These are phyloP conservation scores for Chaetomium sp. DNA, from an alignment of 2,329 filamentous ascomycete genomes.

Conservation along the genomic window DNA sequence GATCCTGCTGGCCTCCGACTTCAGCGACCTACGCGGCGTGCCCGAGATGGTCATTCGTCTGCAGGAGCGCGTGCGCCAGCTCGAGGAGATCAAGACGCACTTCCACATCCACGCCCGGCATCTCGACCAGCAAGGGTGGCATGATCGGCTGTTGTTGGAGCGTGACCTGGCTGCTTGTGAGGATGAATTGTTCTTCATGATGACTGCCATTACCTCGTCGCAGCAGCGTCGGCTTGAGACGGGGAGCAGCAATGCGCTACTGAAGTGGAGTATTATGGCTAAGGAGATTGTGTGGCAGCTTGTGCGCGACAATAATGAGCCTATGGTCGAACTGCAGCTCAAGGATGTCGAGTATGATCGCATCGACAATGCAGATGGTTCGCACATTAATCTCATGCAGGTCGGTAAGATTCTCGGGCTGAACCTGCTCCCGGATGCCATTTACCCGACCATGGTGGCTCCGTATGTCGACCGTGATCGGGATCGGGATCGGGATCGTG, in stretches of 20 bases:
- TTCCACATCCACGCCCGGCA: slow-evolving; percentile 89
- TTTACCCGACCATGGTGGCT: slow-evolving; percentile 93
- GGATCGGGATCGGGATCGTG: slow-evolving; percentile 16
- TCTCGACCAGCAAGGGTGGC: slow-evolving; percentile 83
- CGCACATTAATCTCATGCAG: slow-evolving; percentile 86
- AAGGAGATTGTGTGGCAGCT: slow-evolving; percentile 97
- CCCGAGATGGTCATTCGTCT: slow-evolving; percentile 88
- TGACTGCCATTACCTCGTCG: slow-evolving; percentile 98
- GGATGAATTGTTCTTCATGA: slow-evolving; percentile 98
- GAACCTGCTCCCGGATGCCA: slow-evolving; percentile 82
- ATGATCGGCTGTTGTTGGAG: slow-evolving; percentile 82
- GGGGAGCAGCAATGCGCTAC: slow-evolving; percentile 64
- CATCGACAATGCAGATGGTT: slow-evolving; percentile 94
- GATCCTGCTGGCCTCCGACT: slow-evolving; percentile 98
- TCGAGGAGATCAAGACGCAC: slow-evolving; percentile 93
- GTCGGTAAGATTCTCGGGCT: slow-evolving; percentile 82
- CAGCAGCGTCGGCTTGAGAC: slow-evolving; percentile 72
- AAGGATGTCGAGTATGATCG: slow-evolving; percentile 88
- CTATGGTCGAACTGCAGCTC: slow-evolving; percentile 87
- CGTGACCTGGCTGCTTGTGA: slow-evolving; percentile 83
- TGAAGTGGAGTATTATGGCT: slow-evolving; percentile 91
- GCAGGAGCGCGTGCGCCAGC: slow-evolving; percentile 84
- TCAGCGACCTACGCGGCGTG: slow-evolving; percentile 89
- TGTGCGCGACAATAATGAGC: slow-evolving; percentile 77
- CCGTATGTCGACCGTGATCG: slow-evolving; percentile 71